Evolutionary conservation across 495 filamentous ascomycete genomes (phyloP).

Genomic region (Trichoderma virens): DNA sequence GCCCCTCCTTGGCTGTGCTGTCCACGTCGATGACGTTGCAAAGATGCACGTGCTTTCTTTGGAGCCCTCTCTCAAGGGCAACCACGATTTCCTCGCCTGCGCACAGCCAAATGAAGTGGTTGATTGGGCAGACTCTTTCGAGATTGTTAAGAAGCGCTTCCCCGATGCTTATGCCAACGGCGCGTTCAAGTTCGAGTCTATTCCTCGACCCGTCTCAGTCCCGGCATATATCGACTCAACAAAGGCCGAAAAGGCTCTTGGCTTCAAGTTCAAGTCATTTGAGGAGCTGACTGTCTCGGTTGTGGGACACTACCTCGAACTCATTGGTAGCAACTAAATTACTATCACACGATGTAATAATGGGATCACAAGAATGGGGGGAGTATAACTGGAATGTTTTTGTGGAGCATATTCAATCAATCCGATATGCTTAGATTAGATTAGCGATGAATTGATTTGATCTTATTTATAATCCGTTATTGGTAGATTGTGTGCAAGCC

Average conservation of each 20-base stretch:
- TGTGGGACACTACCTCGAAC: conserved; percentile 31
- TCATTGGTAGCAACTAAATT: conserved; percentile 1
- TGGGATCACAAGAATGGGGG: not conserved
- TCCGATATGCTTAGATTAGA: not conserved
- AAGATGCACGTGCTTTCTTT: conserved; percentile 12
- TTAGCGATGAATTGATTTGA: not conserved
- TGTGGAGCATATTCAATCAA: not conserved
- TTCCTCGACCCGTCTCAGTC: not conserved
- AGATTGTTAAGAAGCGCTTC: conserved; percentile 27
- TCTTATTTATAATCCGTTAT: not conserved
- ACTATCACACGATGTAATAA: not conserved
- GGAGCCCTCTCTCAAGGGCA: conserved; percentile 18
- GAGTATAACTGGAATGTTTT: not conserved
- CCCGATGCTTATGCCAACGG: conserved; percentile 26
- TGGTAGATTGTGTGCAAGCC: not conserved
- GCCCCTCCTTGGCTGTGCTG: conserved; percentile 13
- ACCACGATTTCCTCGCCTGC: conserved; percentile 19
- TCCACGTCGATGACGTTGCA: conserved; percentile 16
- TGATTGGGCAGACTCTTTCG: conserved; percentile 31
- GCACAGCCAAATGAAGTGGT: not conserved
- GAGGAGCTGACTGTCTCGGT: conserved; percentile 37
- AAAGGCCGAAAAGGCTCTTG: conserved; percentile 34
- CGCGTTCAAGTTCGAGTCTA: conserved; percentile 18
- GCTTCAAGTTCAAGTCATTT: conserved; percentile 33
- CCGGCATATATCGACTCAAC: conserved; percentile 23